Evolutionary conservation across 1,284 basidiomycete genomes (phyloP).

Genomic region (Cystobasidiaceae sp.): DNA sequence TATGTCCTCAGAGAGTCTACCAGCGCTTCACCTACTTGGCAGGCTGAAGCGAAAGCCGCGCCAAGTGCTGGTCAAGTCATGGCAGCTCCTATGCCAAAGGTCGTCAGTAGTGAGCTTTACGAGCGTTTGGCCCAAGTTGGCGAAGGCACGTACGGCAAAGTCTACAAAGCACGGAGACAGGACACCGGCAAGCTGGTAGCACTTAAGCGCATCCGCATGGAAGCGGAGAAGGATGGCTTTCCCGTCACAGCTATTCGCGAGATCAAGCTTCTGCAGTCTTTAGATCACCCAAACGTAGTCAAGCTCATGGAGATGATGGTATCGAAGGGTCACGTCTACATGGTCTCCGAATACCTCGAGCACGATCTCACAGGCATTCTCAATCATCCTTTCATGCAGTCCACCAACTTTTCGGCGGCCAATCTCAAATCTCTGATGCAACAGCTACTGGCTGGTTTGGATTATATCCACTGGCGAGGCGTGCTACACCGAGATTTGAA

Average conservation of each 20-base stretch:
- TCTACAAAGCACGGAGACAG: slow-evolving; percentile 91
- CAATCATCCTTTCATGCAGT: slow-evolving; percentile 73
- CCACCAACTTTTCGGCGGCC: slow-evolving; percentile 61
- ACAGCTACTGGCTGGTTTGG: slow-evolving; percentile 89
- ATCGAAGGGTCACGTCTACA: slow-evolving; percentile 88
- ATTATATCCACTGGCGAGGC: slow-evolving; percentile 88
- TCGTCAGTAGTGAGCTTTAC: slow-evolving; percentile 57
- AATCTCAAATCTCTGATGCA: slow-evolving; percentile 91
- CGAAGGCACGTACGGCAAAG: slow-evolving; percentile 98
- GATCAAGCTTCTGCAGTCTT: slow-evolving; percentile 90
- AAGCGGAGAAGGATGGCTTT: slow-evolving; percentile 93
- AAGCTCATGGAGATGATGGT: slow-evolving; percentile 97
- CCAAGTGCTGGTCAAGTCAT: not conserved
- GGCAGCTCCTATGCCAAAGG: slow-evolving; percentile 1
- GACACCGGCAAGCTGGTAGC: slow-evolving; percentile 73
- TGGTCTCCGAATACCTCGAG: slow-evolving; percentile 99
- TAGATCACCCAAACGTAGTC: slow-evolving; percentile 85
- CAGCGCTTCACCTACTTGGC: not conserved
- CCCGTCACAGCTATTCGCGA: slow-evolving; percentile 98
- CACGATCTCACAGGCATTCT: slow-evolving; percentile 95
- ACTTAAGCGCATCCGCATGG: slow-evolving; percentile 96
- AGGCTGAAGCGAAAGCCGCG: not conserved
- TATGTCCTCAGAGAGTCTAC: not conserved
- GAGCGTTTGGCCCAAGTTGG: slow-evolving; percentile 89
- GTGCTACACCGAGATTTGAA: slow-evolving; percentile 99